phyloP scores from a whole-genome alignment of 1,139 yeast species.

The Zygosaccharomyces sapae region DNA sequence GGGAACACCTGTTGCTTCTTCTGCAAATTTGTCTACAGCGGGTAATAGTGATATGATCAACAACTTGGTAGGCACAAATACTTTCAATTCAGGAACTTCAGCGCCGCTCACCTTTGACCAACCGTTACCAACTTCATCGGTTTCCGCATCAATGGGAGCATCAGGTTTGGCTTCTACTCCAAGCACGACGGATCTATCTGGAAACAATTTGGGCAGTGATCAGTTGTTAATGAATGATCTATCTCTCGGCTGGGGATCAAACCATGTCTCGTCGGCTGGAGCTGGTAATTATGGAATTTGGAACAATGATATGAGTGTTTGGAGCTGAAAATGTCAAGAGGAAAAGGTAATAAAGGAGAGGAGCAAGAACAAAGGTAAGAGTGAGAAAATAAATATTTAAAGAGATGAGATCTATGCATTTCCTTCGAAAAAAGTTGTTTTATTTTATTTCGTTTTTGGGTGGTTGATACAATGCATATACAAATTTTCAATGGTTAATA shows the following conservation, averaged over 20 bases:
- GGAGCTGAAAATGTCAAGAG: conserved; percentile 27
- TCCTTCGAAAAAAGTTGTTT: not conserved
- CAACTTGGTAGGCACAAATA: conserved; percentile 11
- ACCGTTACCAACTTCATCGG: conserved; percentile 7
- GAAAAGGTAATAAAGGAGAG: not conserved
- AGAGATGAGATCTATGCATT: conserved; percentile 1
- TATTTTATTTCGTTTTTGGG: not conserved
- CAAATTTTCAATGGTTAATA: not conserved
- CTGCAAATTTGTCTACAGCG: conserved; percentile 9
- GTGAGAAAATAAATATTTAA: not conserved
- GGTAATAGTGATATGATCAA: conserved; percentile 11
- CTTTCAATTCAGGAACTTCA: conserved; percentile 7
- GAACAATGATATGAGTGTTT: conserved; percentile 37
- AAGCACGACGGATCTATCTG: conserved; percentile 4
- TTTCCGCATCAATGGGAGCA: conserved; percentile 9
- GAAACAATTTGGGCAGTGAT: conserved; percentile 7
- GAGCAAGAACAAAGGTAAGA: not conserved
- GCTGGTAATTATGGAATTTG: conserved; percentile 33
- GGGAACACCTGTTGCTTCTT: conserved; percentile 9
- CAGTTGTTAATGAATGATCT: conserved; percentile 22
- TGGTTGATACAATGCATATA: not conserved
- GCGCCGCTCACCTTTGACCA: conserved; percentile 11
- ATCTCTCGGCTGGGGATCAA: conserved; percentile 30
- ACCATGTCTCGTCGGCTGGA: conserved; percentile 24
- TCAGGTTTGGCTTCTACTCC: conserved; percentile 6